A percentile compares a stretch with the other conserved stretches of the same genome.
Conservation (phyloP, 257 asterid genomes). For the Solanum chiquidenum region DNA sequence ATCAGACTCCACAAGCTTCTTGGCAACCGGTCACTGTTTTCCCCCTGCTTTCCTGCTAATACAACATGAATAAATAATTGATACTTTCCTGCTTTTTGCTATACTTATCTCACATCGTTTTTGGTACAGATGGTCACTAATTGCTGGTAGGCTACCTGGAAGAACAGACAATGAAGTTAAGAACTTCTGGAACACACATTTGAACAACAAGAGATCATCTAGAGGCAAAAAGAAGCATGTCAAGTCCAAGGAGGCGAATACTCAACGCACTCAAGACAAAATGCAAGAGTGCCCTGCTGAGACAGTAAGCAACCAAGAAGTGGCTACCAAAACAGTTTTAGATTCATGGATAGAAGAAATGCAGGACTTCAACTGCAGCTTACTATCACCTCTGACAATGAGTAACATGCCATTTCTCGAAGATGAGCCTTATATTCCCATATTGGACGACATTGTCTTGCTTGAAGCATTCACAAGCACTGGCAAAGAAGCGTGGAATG, state of each 20-base stretch:
- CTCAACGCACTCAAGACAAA: neutral
- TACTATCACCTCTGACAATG: neutral
- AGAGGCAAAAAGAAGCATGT: conserved; percentile 2
- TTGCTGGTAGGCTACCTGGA: conserved; percentile 54
- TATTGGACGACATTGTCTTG: conserved; percentile 12
- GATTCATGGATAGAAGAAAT: conserved; percentile 11
- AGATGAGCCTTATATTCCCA: conserved; percentile 22
- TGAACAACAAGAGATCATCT: conserved; percentile 37
- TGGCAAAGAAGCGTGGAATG: neutral
- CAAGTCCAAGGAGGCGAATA: neutral
- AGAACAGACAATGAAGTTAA: conserved; percentile 58
- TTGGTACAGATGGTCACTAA: conserved; percentile 38
- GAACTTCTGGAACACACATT: conserved; percentile 59
- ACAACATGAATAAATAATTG: neutral
- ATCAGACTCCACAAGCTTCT: conserved; percentile 56
- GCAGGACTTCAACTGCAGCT: neutral
- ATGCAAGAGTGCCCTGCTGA: neutral
- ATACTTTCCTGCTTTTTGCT: neutral
- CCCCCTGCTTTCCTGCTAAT: neutral
- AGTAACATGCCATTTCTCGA: conserved; percentile 6
- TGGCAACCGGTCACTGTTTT: conserved; percentile 39
- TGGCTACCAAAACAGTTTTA: neutral
- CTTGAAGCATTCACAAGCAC: conserved; percentile 11
- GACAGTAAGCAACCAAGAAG: neutral
- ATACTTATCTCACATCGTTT: neutral